Conservation (phyloP, 1,284 basidiomycete species). For the Moesziomyces globuligerus region DNA sequence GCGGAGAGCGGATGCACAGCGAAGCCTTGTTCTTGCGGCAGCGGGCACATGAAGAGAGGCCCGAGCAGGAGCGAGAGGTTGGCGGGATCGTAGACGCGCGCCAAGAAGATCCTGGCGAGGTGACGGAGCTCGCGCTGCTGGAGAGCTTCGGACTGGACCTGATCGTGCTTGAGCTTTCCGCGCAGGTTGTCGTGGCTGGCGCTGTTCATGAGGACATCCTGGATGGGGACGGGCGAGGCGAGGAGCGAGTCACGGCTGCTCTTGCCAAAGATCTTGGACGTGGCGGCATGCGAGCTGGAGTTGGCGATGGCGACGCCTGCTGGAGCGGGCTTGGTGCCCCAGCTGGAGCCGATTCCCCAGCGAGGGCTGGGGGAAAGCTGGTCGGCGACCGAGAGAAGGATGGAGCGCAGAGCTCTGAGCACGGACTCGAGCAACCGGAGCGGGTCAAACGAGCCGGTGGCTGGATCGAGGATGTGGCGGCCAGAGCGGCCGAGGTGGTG, state of each 20-base stretch:
- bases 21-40: slow-evolving; percentile 28
- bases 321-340: slow-evolving; percentile 38
- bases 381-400: slow-evolving; percentile 55
- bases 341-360: slow-evolving; percentile 60
- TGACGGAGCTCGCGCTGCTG: slow-evolving; percentile 35
- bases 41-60: slow-evolving; percentile 43
- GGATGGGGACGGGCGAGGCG: slow-evolving; percentile 7
- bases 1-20: slow-evolving; percentile 1
- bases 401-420: slow-evolving; percentile 52
- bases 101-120: slow-evolving; percentile 32
- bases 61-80: slow-evolving; percentile 46
- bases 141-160: slow-evolving; percentile 10
- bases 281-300: slow-evolving; percentile 18
- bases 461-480: slow-evolving; percentile 22
- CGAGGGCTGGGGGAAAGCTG: slow-evolving; percentile 55
- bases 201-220: slow-evolving; percentile 38
- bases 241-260: slow-evolving; percentile 29
- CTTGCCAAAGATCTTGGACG: slow-evolving; percentile 45
- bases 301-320: slow-evolving; percentile 32
- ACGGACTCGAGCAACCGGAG: slow-evolving; percentile 45
- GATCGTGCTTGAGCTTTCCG: slow-evolving; percentile 10
- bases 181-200: slow-evolving; percentile 35
- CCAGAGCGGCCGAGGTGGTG: slow-evolving; percentile 12
- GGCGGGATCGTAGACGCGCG: slow-evolving; percentile 28
- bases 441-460: slow-evolving; percentile 6